Evolutionary conservation across 495 filamentous ascomycete genomes (phyloP).

Genomic region (Geoglossum glabrum): DNA sequence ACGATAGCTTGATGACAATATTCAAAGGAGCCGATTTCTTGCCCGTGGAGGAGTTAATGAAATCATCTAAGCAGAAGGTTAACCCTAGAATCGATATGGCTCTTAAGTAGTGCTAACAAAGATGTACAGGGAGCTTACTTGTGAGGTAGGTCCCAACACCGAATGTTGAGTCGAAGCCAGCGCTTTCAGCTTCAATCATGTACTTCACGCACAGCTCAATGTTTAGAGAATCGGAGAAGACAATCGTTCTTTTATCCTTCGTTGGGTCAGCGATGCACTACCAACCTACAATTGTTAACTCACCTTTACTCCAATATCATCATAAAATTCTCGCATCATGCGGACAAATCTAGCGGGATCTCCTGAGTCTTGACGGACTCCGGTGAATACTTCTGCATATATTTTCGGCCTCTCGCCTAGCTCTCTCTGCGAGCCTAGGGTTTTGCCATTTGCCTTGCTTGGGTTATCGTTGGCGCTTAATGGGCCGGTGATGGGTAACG

Average conservation of each 20-base stretch:
- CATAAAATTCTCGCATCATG: slow-evolving; percentile 72
- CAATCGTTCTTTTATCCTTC: slow-evolving; percentile 62
- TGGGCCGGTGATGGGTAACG: slow-evolving; percentile 11
- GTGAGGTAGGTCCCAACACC: slow-evolving; percentile 92
- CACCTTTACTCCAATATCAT: slow-evolving; percentile 41
- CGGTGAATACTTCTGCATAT: slow-evolving; percentile 72
- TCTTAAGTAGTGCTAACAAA: not conserved
- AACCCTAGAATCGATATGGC: not conserved
- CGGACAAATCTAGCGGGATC: slow-evolving; percentile 69
- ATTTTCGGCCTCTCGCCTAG: slow-evolving; percentile 22
- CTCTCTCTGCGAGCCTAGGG: slow-evolving; percentile 6
- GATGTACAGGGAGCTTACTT: slow-evolving; percentile 26
- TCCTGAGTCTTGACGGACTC: slow-evolving; percentile 87
- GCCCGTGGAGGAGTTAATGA: slow-evolving; percentile 38
- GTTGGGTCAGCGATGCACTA: not conserved
- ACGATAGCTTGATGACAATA: slow-evolving; percentile 90
- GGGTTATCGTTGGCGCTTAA: slow-evolving; percentile 8
- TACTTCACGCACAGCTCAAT: slow-evolving; percentile 84
- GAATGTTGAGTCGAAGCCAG: slow-evolving; percentile 67
- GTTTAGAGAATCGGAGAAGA: slow-evolving; percentile 93
- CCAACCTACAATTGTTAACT: not conserved
- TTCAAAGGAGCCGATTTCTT: slow-evolving; percentile 86
- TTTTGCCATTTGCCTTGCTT: not conserved
- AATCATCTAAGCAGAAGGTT: slow-evolving; percentile 42
- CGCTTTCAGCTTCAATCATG: slow-evolving; percentile 55